phyloP scores from a whole-genome alignment of 1,284 basidiomycete species.

The Athelia sp. region DNA sequence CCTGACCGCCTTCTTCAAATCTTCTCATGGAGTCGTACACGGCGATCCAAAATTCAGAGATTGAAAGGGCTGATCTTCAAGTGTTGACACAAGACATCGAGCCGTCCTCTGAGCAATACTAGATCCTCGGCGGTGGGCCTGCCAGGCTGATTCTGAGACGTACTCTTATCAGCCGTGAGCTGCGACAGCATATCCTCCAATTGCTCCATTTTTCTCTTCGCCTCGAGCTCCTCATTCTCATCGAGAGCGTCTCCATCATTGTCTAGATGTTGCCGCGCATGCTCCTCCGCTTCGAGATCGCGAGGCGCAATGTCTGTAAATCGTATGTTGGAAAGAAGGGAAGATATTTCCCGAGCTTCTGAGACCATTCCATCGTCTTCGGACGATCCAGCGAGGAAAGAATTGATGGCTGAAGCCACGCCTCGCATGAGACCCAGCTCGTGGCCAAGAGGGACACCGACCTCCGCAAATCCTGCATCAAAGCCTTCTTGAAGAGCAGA shows the following conservation, averaged over 20 bases:
- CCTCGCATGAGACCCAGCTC: slow-evolving; percentile 71
- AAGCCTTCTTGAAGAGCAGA: slow-evolving; percentile 76
- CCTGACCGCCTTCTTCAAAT: too few relatives aligned
- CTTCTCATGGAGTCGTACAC: too few relatives aligned
- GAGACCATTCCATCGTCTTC: slow-evolving; percentile 14
- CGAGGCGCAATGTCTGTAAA: slow-evolving; percentile 64
- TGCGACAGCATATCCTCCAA: slow-evolving; percentile 51
- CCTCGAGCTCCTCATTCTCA: slow-evolving; percentile 36
- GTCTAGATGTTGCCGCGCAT: slow-evolving; percentile 60
- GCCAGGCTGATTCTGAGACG: not conserved
- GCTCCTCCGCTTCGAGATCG: slow-evolving; percentile 68
- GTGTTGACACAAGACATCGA: not conserved
- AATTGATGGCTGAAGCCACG: slow-evolving; percentile 50
- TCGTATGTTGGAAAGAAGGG: slow-evolving; percentile 49
- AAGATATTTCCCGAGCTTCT: slow-evolving; percentile 49
- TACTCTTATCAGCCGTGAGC: slow-evolving; percentile 31
- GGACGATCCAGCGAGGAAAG: slow-evolving; percentile 36
- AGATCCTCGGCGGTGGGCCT: not conserved
- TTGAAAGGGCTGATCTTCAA: too few relatives aligned
- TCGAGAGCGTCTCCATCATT: slow-evolving; percentile 25
- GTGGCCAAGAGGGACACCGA: slow-evolving; percentile 72
- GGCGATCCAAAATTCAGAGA: too few relatives aligned
- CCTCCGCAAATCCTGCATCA: slow-evolving; percentile 67
- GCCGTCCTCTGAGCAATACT: not conserved
- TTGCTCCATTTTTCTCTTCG: slow-evolving; percentile 44